Evolutionary conservation across 2,329 filamentous ascomycete genomes (phyloP).

Genomic region (Fusarium sp.): DNA sequence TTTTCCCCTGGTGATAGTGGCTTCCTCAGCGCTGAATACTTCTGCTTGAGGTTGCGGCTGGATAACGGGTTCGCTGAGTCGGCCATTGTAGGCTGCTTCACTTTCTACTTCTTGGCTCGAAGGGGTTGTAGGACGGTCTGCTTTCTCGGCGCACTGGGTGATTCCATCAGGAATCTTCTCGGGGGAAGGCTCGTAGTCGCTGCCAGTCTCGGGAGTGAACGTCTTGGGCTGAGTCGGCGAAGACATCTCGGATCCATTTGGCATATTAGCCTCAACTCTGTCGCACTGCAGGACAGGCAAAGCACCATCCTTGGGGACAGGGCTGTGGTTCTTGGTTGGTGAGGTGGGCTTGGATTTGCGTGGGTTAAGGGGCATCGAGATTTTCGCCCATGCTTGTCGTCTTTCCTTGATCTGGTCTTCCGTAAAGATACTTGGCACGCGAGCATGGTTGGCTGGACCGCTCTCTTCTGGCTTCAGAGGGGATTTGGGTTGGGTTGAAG

Average conservation of each 20-base stretch:
- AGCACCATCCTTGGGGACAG: neutral
- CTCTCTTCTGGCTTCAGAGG: neutral
- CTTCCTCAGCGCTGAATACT: neutral
- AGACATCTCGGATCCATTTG: slow-evolving; percentile 14
- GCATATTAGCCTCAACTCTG: slow-evolving; percentile 6
- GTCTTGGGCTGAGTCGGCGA: slow-evolving; percentile 21
- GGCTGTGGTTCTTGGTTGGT: slow-evolving; percentile 3
- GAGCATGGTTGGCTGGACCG: slow-evolving; percentile 7
- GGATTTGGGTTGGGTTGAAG: neutral
- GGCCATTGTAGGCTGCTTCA: neutral
- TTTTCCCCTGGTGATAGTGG: neutral
- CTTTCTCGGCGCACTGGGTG: neutral
- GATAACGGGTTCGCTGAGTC: neutral
- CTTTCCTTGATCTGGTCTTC: slow-evolving; percentile 48
- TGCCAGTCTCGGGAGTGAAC: slow-evolving; percentile 22
- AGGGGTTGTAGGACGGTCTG: neutral
- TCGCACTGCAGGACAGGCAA: neutral
- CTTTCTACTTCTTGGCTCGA: neutral
- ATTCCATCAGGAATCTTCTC: neutral
- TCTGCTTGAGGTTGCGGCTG: neutral
- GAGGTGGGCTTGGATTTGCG: slow-evolving; percentile 26
- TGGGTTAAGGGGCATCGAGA: slow-evolving; percentile 49
- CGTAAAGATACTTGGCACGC: slow-evolving; percentile 43
- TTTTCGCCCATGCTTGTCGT: slow-evolving; percentile 50
- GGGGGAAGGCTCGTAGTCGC: slow-evolving; percentile 16